A percentile compares a stretch with the other conserved stretches of the same genome.
Evolutionary conservation across 768 basidiomycete species (phyloP).

Genomic region (Boletus fagicola): DNA sequence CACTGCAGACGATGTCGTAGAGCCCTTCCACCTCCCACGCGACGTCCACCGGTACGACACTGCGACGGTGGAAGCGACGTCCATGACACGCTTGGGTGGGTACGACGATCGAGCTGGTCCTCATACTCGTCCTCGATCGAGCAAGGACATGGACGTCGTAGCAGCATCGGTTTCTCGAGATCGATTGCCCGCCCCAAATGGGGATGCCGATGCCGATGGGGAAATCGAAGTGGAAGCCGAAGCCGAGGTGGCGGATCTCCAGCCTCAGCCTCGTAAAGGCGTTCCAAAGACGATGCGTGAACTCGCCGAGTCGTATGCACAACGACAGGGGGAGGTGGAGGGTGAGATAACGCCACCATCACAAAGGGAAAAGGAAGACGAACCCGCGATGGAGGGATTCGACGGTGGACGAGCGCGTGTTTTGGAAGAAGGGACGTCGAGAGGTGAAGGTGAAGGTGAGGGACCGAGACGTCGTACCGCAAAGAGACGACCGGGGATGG

Average conservation of each 20-base stretch:
- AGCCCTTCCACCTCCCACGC: constrained; percentile 69
- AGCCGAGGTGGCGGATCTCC: constrained; percentile 16
- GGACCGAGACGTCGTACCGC: constrained; percentile 12
- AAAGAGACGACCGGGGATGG: neutral
- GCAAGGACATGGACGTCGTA: neutral
- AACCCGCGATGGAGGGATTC: neutral
- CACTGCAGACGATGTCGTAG: constrained; percentile 69
- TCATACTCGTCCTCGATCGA: neutral
- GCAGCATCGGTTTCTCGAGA: constrained; percentile 6
- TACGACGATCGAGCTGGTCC: neutral
- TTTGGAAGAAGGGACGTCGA: constrained; percentile 3
- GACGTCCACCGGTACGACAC: constrained; percentile 32
- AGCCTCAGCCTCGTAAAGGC: constrained; percentile 12
- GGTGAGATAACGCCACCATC: constrained; percentile 24
- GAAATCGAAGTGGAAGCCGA: constrained; percentile 18
- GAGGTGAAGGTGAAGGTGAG: neutral
- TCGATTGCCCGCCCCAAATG: constrained; percentile 7
- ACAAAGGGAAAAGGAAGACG: constrained; percentile 9
- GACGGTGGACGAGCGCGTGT: neutral
- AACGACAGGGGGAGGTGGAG: neutral
- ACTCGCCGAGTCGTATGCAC: constrained; percentile 45
- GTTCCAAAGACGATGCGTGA: constrained; percentile 63
- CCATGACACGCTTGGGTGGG: neutral
- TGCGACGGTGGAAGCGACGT: constrained; percentile 7
- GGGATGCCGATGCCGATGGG: constrained; percentile 2